Conservation (phyloP, 306 rosid species). For the Lablab purpureus region DNA sequence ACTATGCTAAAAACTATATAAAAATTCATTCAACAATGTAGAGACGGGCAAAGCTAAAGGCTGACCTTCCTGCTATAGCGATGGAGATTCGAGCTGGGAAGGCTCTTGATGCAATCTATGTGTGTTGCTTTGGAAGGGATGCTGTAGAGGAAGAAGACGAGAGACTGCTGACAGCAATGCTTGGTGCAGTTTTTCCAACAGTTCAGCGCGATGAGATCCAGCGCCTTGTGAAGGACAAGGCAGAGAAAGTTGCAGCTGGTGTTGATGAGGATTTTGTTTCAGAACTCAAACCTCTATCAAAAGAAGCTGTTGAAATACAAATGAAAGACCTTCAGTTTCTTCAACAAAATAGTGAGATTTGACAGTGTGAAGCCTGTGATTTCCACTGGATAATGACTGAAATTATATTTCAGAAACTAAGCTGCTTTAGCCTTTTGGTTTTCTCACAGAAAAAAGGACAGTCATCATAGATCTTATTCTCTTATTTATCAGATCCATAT, state of each 20-base stretch:
- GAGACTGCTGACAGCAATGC: constrained; percentile 62
- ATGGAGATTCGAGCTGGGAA: constrained; percentile 85
- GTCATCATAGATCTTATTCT: constrained; percentile 18
- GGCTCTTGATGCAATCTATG: constrained; percentile 82
- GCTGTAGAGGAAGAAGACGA: constrained; percentile 72
- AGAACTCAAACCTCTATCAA: constrained; percentile 64
- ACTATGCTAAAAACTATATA: constrained; percentile 6
- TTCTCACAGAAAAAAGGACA: constrained; percentile 15
- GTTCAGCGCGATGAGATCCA: constrained; percentile 63
- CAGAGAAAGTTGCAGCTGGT: constrained; percentile 70
- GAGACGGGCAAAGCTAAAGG: constrained; percentile 76
- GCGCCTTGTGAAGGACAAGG: constrained; percentile 69
- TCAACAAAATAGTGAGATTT: constrained; percentile 67
- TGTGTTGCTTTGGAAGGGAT: constrained; percentile 82
- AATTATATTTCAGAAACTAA: constrained; percentile 7
- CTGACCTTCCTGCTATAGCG: constrained; percentile 57
- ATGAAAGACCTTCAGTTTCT: constrained; percentile 97
- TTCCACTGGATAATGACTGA: constrained; percentile 22
- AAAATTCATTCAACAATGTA: constrained; percentile 43
- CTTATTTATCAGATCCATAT: constrained; percentile 21
- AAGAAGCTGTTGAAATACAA: constrained; percentile 84
- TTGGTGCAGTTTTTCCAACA: constrained; percentile 70
- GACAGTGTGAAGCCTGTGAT: constrained; percentile 25
- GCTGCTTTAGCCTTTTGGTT: constrained; percentile 38
- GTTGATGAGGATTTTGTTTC: constrained; percentile 49